These are phyloP conservation scores for Thraustochytrium sp. DNA, from an alignment of 352 stramenopile genomes.

Conservation along the genomic window DNA sequence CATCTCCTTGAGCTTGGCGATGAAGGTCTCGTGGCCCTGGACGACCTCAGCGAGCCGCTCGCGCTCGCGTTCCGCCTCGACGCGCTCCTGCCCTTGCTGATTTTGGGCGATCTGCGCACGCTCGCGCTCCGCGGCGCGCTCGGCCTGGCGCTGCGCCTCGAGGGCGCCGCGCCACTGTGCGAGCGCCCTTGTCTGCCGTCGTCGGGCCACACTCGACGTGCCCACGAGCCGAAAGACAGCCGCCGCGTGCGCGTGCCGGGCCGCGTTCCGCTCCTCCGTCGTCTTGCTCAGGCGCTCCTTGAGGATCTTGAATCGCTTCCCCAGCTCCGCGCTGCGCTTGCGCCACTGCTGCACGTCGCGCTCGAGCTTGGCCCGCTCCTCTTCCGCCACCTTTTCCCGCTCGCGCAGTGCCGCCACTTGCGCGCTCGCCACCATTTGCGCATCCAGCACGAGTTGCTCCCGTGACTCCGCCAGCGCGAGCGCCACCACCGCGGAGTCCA, in stretches of 20 bases:
- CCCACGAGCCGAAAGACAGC: neutral
- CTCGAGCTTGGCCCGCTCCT: neutral
- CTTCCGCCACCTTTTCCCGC: neutral
- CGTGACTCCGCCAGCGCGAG: neutral
- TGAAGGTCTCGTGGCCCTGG: neutral
- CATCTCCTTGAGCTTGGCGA: neutral
- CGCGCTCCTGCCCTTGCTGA: neutral
- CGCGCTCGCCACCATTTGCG: neutral
- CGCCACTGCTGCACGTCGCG: neutral
- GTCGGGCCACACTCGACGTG: neutral
- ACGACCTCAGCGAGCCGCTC: neutral
- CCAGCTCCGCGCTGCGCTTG: constrained; percentile 12
- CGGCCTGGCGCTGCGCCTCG: neutral
- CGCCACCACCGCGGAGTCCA: neutral
- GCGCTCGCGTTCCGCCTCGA: neutral
- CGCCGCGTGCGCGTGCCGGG: neutral
- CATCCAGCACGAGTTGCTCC: neutral
- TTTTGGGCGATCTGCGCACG: too few species aligned
- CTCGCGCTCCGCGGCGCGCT: neutral
- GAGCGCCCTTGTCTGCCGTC: neutral
- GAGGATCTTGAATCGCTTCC: neutral
- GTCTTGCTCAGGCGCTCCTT: neutral
- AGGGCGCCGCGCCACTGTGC: neutral
- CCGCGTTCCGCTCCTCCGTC: neutral
- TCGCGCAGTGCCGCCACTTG: neutral